Conservation (phyloP, 768 basidiomycete species). For the Lyophyllum shimeji region DNA sequence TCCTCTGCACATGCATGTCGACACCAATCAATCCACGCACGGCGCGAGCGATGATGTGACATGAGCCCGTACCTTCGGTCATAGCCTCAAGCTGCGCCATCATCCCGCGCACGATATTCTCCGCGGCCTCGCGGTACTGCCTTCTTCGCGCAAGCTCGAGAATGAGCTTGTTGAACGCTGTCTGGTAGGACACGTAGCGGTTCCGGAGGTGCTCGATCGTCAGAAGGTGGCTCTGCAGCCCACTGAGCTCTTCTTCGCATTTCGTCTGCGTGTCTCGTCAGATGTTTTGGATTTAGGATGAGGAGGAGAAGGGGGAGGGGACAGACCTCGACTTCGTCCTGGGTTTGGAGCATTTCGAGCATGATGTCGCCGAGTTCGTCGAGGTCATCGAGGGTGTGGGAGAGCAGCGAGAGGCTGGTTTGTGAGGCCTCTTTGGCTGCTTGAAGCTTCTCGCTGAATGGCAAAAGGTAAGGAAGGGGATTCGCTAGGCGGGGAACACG, state of each 20-base stretch:
- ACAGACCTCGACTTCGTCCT: slow-evolving; percentile 67
- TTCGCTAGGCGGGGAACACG: slow-evolving; percentile 20
- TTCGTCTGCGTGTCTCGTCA: slow-evolving; percentile 35
- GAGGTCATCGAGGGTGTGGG: slow-evolving; percentile 56
- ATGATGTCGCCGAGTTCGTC: slow-evolving; percentile 81
- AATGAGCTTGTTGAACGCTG: slow-evolving; percentile 71
- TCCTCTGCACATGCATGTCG: slow-evolving; percentile 54
- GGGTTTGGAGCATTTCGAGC: slow-evolving; percentile 70
- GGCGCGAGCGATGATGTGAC: background rate
- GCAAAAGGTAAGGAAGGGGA: background rate
- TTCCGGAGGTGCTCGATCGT: slow-evolving; percentile 65
- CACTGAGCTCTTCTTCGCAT: slow-evolving; percentile 51
- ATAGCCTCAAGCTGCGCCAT: slow-evolving; percentile 60
- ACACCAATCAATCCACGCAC: background rate
- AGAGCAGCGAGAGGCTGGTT: slow-evolving; percentile 50
- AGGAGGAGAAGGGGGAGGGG: background rate
- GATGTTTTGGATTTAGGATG: background rate
- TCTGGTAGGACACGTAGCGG: slow-evolving; percentile 67
- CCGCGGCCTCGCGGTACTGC: slow-evolving; percentile 64
- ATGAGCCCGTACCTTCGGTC: slow-evolving; percentile 56
- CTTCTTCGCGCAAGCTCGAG: slow-evolving; percentile 70
- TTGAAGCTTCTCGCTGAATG: slow-evolving; percentile 49
- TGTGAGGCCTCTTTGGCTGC: slow-evolving; percentile 41
- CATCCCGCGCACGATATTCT: slow-evolving; percentile 67
- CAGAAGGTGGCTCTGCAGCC: slow-evolving; percentile 59